Base-by-base conservation (phyloP, 2,329 filamentous ascomycete genomes). In the Cordyceps militaris region DNA sequence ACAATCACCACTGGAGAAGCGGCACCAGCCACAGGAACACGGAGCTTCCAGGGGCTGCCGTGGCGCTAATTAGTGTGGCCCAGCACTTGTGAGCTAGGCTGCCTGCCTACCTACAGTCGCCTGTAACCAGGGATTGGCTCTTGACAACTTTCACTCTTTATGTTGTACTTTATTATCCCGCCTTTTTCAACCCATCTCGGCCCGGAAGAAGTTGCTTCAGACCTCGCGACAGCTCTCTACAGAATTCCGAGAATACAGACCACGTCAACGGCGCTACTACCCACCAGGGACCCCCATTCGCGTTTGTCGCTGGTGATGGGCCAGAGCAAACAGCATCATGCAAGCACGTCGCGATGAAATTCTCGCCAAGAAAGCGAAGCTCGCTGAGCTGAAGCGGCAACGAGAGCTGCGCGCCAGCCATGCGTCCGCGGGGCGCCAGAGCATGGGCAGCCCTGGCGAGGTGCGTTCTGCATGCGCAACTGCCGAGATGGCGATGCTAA, bases 341-440 rank as follows among this genome's bases (percentile, higher is more conserved):
- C 84, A 87, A 76, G 87, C 92, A 80, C 88, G 92, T 67, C 88
- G 91, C 78, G 91, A 96, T 79, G 94, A 99, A 79, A 96, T 99
- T 65, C 79, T 94, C 66, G 92, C 91, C 65, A 99, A 99, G 78
- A 93, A 90, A 79, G 93, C 92, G 62, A 97, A 94, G 79, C 90
- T 99, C 67, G 92, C 90, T 51, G 94, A 97, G 80, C 82, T 99
- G 63, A 97, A 96, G 77, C 85, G 89, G 61, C 91, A 97, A 76
- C 84, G 94, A 66, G 91, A 95, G 71, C 77, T 93, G 65, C 83
- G 92, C 60, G 84, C 89, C 63, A 89, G 82, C 69, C 89, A 95
- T 70, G 85, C 89, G 65, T 83, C 80, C 60, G 82, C 81, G 61
- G 84, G 79, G 64, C 84, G 91, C 64, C 82, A 86, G 67, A 88